Conservation (phyloP, 2,329 filamentous ascomycete species). For the Sporothrix globosa region DNA sequence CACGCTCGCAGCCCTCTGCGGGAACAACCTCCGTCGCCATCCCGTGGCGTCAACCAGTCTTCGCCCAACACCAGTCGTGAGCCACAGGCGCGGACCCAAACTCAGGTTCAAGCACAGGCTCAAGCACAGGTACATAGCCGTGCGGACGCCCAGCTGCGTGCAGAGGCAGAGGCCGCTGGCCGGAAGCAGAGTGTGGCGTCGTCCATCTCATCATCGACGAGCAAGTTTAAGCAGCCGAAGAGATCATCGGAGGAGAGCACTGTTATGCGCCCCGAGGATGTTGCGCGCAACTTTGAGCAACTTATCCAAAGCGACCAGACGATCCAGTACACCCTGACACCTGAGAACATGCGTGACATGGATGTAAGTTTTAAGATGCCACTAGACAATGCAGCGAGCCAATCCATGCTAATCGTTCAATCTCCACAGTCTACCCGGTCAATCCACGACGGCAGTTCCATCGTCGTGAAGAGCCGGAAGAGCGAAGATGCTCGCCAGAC, state of each 20-base stretch:
- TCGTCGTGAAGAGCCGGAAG: constrained; percentile 49
- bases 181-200: constrained; percentile 54
- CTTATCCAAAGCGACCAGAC: constrained; percentile 82
- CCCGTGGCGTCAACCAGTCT: constrained; percentile 2
- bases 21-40: constrained; percentile 26
- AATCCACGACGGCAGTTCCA: constrained; percentile 48
- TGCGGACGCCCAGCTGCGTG: constrained; percentile 26
- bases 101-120: constrained; percentile 38
- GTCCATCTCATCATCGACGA: constrained; percentile 54
- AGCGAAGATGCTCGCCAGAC: constrained; percentile 52
- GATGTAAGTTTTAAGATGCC: constrained; percentile 58
- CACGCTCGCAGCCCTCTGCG: background rate
- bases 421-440: constrained; percentile 47
- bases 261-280: constrained; percentile 56
- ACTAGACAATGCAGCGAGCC: background rate
- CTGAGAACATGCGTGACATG: constrained; percentile 75
- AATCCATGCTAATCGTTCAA: constrained; percentile 7
- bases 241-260: constrained; percentile 63
- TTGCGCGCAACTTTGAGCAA: constrained; percentile 73
- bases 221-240: constrained; percentile 54
- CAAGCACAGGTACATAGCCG: constrained; percentile 14
- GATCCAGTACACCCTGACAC: constrained; percentile 79
- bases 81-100: background rate
- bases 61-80: constrained; percentile 26
- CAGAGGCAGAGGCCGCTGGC: constrained; percentile 20